Percentiles rank a stretch among this genome's conserved stretches.
These are phyloP conservation scores for Perilla frutescens DNA, from an alignment of 257 asterid species.

Conservation along the genomic window DNA sequence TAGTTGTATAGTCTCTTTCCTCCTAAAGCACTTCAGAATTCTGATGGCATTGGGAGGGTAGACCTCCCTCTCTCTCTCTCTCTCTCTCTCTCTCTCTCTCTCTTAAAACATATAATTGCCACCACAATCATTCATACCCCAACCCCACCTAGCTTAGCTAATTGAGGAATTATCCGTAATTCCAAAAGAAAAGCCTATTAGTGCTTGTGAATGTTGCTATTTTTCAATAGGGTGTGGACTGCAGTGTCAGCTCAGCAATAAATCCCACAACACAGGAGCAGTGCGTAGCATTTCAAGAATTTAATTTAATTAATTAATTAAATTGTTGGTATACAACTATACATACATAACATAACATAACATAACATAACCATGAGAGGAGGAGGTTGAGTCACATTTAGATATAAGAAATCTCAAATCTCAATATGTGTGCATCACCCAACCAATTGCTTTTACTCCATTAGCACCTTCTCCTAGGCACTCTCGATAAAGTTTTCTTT, in stretches of 20 bases:
- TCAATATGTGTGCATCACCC: slow-evolving; percentile 46
- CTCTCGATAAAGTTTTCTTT: slow-evolving; percentile 21
- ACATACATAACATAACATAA: no score
- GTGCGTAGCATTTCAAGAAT: slow-evolving; percentile 19
- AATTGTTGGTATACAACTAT: no score
- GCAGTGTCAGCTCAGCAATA: slow-evolving; percentile 38
- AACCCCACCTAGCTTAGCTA: slow-evolving; percentile 27
- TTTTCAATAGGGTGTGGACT: slow-evolving; percentile 25
- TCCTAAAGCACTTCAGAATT: slow-evolving; percentile 39
- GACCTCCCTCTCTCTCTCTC: slow-evolving; percentile 19
- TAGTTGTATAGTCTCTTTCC: slow-evolving; percentile 39
- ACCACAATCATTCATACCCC: slow-evolving; percentile 32
- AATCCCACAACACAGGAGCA: slow-evolving; percentile 48
- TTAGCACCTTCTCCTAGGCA: slow-evolving; percentile 47
- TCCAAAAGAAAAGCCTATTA: slow-evolving; percentile 25
- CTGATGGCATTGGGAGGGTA: slow-evolving; percentile 41
- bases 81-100: slow-evolving; percentile 19
- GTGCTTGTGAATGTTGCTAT: slow-evolving; percentile 19
- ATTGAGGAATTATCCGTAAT: slow-evolving; percentile 31
- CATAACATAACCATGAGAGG: no score
- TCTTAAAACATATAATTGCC: slow-evolving; percentile 35
- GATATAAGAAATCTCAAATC: slow-evolving; percentile 37
- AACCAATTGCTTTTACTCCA: slow-evolving; percentile 47
- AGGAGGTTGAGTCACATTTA: no score
- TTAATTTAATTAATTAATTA: no score